These are phyloP conservation scores for Capsella bursapastoris DNA, from an alignment of 345 rosid genomes.

Conservation along the genomic window DNA sequence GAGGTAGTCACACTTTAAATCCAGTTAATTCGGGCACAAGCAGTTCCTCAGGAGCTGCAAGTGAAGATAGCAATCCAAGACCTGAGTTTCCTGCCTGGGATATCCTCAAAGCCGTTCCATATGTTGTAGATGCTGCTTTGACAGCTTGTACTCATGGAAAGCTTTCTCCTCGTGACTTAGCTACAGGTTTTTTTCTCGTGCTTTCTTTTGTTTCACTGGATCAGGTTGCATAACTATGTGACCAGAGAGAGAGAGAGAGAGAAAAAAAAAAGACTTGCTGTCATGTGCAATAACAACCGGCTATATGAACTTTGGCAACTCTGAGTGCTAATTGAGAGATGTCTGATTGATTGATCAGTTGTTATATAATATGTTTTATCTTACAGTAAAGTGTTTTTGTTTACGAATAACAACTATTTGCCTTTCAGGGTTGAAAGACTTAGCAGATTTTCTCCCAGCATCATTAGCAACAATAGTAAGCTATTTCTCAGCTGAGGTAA, in stretches of 20 bases:
- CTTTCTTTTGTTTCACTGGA: slow-evolving; percentile 22
- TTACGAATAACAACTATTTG: slow-evolving; percentile 4
- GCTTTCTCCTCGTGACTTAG: slow-evolving; percentile 94
- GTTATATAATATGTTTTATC: neutral
- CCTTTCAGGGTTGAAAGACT: slow-evolving; percentile 86
- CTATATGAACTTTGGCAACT: slow-evolving; percentile 6
- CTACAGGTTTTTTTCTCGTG: slow-evolving; percentile 72
- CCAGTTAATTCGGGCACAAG: slow-evolving; percentile 80
- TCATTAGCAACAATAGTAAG: slow-evolving; percentile 86
- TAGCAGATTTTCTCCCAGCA: slow-evolving; percentile 96
- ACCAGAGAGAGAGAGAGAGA: slow-evolving; percentile 10
- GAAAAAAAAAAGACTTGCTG: neutral
- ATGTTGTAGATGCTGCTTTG: slow-evolving; percentile 91
- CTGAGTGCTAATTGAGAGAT: slow-evolving; percentile 10
- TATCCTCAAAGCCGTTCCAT: slow-evolving; percentile 91
- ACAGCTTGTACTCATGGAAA: slow-evolving; percentile 95
- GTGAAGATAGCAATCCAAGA: slow-evolving; percentile 64
- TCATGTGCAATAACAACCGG: slow-evolving; percentile 16
- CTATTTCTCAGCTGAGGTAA: slow-evolving; percentile 96
- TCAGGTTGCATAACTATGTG: neutral
- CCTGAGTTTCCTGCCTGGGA: slow-evolving; percentile 96
- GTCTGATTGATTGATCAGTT: slow-evolving; percentile 15
- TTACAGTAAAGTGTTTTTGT: slow-evolving; percentile 5
- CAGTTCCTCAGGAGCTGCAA: slow-evolving; percentile 73
- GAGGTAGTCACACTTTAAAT: slow-evolving; percentile 63